Conservation (phyloP, 1,284 basidiomycete genomes). For the Grifola frondosa region DNA sequence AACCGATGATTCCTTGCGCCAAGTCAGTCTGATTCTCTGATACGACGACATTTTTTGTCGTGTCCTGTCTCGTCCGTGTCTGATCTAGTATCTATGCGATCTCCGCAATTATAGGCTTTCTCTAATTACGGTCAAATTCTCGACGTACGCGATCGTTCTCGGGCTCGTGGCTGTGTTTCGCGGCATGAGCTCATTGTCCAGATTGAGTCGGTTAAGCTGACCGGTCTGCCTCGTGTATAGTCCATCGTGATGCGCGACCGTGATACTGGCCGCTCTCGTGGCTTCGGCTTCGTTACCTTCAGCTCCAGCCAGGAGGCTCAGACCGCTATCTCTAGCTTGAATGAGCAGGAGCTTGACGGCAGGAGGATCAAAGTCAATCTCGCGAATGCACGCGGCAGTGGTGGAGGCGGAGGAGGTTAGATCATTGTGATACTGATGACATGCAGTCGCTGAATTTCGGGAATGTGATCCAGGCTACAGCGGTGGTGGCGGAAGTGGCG, state of each 20-base stretch:
- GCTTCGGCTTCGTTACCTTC: conserved; percentile 95
- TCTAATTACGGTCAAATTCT: conserved; percentile 62
- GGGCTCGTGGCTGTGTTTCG: conserved; percentile 17
- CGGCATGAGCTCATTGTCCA: conserved; percentile 10
- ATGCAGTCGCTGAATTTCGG: conserved; percentile 6
- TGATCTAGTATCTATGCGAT: conserved; percentile 28
- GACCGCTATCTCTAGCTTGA: conserved; percentile 74
- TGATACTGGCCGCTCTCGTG: conserved; percentile 93
- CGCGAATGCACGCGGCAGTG: conserved; percentile 79
- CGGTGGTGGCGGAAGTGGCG: conserved; percentile 21
- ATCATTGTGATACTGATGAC: neutral
- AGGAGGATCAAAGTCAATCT: conserved; percentile 93
- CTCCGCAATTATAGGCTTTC: conserved; percentile 61
- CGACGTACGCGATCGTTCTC: conserved; percentile 64
- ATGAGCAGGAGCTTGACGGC: conserved; percentile 94
- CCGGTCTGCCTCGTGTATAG: conserved; percentile 42
- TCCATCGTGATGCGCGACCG: conserved; percentile 98
- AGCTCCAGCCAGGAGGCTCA: conserved; percentile 65
- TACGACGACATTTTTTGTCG: conserved; percentile 37
- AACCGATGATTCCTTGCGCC: conserved; percentile 83
- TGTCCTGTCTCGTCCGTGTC: conserved; percentile 34
- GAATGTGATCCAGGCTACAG: conserved; percentile 25
- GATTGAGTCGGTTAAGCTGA: conserved; percentile 12
- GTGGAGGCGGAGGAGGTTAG: conserved; percentile 38
- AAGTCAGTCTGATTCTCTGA: conserved; percentile 66